phyloP scores from a whole-genome alignment of 805 yeast species.

The Wickerhamiella australiensis region DNA sequence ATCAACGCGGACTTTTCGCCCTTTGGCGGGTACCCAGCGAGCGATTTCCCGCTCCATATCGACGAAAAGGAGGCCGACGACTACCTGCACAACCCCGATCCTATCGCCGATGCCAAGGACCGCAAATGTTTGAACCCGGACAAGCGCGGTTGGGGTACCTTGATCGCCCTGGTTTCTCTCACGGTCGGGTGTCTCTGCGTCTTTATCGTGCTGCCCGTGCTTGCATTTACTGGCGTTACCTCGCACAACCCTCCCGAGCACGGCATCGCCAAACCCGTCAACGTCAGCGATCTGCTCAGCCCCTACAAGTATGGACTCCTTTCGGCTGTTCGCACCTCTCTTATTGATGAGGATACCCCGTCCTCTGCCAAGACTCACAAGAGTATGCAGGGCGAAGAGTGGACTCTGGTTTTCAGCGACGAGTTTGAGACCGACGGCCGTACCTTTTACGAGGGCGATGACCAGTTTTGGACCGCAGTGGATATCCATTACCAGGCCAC shows the following conservation, averaged over 20 bases:
- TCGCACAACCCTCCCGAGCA: conserved; percentile 18
- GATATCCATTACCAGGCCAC: conserved; percentile 81
- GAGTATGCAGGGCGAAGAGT: conserved; percentile 48
- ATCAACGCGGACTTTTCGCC: conserved; percentile 41
- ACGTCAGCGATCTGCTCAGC: conserved; percentile 34
- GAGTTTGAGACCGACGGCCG: conserved; percentile 86
- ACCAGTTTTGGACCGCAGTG: conserved; percentile 80
- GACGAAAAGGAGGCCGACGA: conserved; percentile 95
- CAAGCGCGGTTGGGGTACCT: conserved; percentile 27
- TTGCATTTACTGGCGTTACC: conserved; percentile 67
- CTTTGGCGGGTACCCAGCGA: conserved; percentile 93
- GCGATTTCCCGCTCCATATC: conserved; percentile 76
- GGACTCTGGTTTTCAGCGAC: conserved; percentile 78
- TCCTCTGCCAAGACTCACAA: conserved; percentile 36
- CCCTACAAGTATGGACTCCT: conserved; percentile 46
- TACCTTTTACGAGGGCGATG: conserved; percentile 81
- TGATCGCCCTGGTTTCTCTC: conserved; percentile 37
- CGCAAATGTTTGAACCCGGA: conserved; percentile 29
- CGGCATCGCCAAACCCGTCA: background rate
- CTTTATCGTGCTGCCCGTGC: conserved; percentile 68
- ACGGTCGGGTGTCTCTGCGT: conserved; percentile 51
- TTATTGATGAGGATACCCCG: conserved; percentile 69
- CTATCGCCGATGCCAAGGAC: conserved; percentile 81
- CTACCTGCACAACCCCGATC: conserved; percentile 91
- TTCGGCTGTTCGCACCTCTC: conserved; percentile 45